phyloP scores from a whole-genome alignment of 768 basidiomycete genomes.

The Trametes cingulata region DNA sequence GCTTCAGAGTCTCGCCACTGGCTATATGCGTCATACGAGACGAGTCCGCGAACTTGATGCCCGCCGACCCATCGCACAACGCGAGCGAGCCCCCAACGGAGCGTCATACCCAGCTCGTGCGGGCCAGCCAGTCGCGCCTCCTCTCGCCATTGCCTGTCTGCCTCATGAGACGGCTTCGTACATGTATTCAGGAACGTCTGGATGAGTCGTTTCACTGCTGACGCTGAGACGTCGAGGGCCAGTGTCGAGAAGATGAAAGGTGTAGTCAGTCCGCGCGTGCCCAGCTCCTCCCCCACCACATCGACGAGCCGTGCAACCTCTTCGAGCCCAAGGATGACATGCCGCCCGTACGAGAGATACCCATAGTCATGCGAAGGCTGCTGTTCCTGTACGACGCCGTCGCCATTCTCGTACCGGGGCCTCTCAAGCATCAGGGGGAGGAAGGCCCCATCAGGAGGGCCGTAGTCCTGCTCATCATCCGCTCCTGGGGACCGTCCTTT shows the following conservation, averaged over 20 bases:
- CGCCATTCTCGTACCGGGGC: slow-evolving; percentile 27
- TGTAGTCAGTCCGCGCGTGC: slow-evolving; percentile 72
- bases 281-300: slow-evolving; percentile 68
- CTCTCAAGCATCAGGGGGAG: slow-evolving; percentile 37
- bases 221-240: slow-evolving; percentile 79
- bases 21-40: slow-evolving; percentile 83
- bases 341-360: slow-evolving; percentile 69
- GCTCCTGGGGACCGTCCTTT: slow-evolving; percentile 35
- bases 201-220: slow-evolving; percentile 76
- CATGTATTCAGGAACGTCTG: slow-evolving; percentile 78
- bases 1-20: slow-evolving; percentile 83
- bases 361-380: slow-evolving; percentile 56
- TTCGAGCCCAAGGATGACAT: slow-evolving; percentile 76
- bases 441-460: slow-evolving; percentile 38
- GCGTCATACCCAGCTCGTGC: slow-evolving; percentile 86
- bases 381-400: slow-evolving; percentile 24
- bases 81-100: slow-evolving; percentile 90
- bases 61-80: slow-evolving; percentile 71
- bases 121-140: slow-evolving; percentile 84
- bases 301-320: slow-evolving; percentile 73
- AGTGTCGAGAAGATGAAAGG: slow-evolving; percentile 90
- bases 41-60: slow-evolving; percentile 75
- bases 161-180: slow-evolving; percentile 34
- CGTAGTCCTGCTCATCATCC: slow-evolving; percentile 37
- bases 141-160: slow-evolving; percentile 66